phyloP scores from a whole-genome alignment of 2,329 filamentous ascomycete species.

The Sodiomyces alkalinus region DNA sequence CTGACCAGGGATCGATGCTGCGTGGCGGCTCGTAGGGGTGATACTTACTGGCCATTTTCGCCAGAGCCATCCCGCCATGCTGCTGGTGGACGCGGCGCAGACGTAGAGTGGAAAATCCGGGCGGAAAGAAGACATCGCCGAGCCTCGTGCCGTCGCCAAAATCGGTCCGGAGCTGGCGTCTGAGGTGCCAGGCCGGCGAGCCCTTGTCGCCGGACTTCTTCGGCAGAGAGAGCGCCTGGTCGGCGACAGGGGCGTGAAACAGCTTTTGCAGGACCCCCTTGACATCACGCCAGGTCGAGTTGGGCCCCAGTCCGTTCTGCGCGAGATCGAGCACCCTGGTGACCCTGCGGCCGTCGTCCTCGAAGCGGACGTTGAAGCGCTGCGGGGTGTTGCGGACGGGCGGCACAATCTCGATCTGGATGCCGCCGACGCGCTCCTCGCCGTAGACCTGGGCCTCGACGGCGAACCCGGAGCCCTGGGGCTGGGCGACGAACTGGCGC shows the following conservation, averaged over 20 bases:
- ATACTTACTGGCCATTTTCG: no score
- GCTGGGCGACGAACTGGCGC: constrained; percentile 32
- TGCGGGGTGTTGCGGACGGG: constrained; percentile 4
- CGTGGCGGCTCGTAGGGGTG: no score
- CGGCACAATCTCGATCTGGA: constrained; percentile 26
- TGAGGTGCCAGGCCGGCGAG: no score
- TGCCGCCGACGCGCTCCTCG: constrained; percentile 20
- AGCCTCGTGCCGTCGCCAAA: constrained; percentile 3
- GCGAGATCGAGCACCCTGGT: constrained; percentile 6
- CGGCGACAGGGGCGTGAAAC: constrained; percentile 4
- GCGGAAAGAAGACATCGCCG: constrained; percentile 7
- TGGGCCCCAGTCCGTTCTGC: constrained; percentile 2
- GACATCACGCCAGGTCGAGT: constrained; percentile 7
- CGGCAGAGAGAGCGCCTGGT: constrained; percentile 2
- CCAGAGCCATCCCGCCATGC: no score
- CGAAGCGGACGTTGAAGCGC: constrained; percentile 6
- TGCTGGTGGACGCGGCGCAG: no score
- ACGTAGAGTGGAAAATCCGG: constrained; percentile 4
- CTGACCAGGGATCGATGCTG: no score
- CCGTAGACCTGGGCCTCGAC: constrained; percentile 30
- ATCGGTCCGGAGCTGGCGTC: background rate
- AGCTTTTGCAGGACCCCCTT: constrained; percentile 5
- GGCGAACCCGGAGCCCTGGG: constrained; percentile 22
- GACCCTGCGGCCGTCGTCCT: constrained; percentile 3
- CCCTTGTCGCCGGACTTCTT: background rate